phyloP scores from a whole-genome alignment of 2,329 filamentous ascomycete genomes.

The Epichloe bromicola region DNA sequence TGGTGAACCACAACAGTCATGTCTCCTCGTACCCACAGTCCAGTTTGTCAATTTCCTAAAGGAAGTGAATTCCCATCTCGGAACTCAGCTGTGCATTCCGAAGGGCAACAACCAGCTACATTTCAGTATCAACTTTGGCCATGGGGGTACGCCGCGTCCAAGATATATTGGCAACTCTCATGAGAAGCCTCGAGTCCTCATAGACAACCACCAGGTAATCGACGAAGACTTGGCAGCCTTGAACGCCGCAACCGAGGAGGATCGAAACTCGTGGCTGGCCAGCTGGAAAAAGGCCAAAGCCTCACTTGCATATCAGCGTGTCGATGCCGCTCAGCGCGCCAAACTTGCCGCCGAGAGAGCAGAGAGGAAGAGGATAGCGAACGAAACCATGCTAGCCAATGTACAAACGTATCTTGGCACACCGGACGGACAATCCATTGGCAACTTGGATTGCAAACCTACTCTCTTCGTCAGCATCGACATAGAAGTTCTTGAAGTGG shows the following conservation, averaged over 20 bases:
- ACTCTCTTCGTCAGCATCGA: constrained; percentile 66
- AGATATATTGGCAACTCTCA: constrained; percentile 39
- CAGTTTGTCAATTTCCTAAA: constrained; percentile 55
- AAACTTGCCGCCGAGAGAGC: not conserved
- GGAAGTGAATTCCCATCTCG: constrained; percentile 48
- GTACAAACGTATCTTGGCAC: constrained; percentile 57
- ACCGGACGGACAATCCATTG: constrained; percentile 20
- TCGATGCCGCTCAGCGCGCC: not conserved
- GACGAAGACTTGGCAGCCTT: constrained; percentile 20
- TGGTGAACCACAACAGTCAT: constrained; percentile 31
- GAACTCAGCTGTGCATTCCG: constrained; percentile 45
- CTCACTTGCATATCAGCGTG: constrained; percentile 26
- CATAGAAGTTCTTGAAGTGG: constrained; percentile 65
- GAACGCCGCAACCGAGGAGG: constrained; percentile 10
- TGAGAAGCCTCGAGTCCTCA: constrained; percentile 4
- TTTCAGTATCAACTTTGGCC: constrained; percentile 49
- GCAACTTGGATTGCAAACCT: constrained; percentile 4
- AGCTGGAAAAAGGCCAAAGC: constrained; percentile 3
- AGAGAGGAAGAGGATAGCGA: constrained; percentile 29
- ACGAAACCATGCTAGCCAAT: constrained; percentile 45
- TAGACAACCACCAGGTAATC: not conserved
- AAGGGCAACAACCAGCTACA: constrained; percentile 32
- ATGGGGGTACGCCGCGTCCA: constrained; percentile 48
- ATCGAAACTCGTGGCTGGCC: not conserved
- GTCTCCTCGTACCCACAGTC: constrained; percentile 52